Conservation (phyloP, 2,329 filamentous ascomycete genomes). For the Daldinia sp. region DNA sequence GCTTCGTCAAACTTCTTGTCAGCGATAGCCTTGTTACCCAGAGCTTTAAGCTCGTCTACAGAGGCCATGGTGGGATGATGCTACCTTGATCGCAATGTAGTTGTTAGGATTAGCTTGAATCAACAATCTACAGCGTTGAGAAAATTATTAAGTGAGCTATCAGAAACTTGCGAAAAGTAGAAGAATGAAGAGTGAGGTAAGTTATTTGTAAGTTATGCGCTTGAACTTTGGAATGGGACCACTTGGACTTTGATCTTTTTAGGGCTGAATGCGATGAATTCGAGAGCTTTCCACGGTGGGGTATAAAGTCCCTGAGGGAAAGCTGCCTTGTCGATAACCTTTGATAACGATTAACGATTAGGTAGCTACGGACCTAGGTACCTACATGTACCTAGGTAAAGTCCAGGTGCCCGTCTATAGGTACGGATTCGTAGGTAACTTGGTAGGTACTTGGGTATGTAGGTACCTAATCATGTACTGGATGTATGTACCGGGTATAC, state of each 20-base stretch:
- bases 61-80: slow-evolving; percentile 58
- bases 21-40: slow-evolving; percentile 98
- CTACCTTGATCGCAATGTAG: background rate
- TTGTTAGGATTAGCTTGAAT: background rate
- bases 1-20: slow-evolving; percentile 97
- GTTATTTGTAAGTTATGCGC: background rate
- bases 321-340: background rate
- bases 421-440: too few species aligned
- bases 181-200: background rate
- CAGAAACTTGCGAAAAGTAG: background rate
- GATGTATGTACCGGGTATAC: background rate
- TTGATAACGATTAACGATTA: background rate
- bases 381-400: background rate
- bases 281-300: slow-evolving; percentile 38
- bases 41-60: slow-evolving; percentile 87
- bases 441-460: slow-evolving; percentile 1
- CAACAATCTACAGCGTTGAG: background rate
- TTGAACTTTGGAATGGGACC: slow-evolving; percentile 17
- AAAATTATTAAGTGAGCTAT: background rate
- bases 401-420: too few species aligned
- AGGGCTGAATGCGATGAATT: slow-evolving; percentile 36
- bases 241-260: slow-evolving; percentile 17
- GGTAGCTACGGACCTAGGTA: background rate
- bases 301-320: slow-evolving; percentile 4
- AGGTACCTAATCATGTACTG: background rate